A percentile compares a stretch with the other conserved stretches of the same genome.
These are phyloP conservation scores for Diatrype stigma DNA, from an alignment of 2,329 filamentous ascomycete genomes.

Conservation along the genomic window DNA sequence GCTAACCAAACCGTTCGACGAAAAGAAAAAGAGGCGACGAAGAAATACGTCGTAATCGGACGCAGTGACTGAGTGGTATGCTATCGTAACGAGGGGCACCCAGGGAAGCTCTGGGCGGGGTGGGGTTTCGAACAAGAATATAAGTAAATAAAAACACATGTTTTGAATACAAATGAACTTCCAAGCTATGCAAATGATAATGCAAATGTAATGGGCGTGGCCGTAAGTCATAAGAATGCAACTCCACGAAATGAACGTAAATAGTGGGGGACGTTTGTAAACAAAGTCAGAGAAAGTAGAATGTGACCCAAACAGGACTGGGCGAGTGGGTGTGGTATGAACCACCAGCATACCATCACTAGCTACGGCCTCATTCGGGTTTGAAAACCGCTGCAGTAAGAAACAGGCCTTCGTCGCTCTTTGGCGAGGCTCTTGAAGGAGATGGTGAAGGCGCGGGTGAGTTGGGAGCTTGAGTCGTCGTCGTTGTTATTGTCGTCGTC, in stretches of 20 bases:
- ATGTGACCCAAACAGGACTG: too few relatives aligned
- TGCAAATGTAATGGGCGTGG: not conserved
- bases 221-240: not conserved
- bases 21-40: not conserved
- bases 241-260: not conserved
- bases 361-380: slow-evolving; percentile 21
- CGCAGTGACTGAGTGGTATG: not conserved
- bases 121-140: too few relatives aligned
- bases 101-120: too few relatives aligned
- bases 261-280: not conserved
- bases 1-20: not conserved
- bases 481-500: too few relatives aligned
- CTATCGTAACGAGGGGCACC: too few relatives aligned
- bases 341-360: too few relatives aligned
- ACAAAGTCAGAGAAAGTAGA: too few relatives aligned
- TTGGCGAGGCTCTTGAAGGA: slow-evolving; percentile 28
- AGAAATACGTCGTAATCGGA: not conserved
- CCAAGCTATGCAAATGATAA: not conserved
- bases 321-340: too few relatives aligned
- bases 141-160: not conserved
- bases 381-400: slow-evolving; percentile 49
- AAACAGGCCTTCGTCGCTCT: slow-evolving; percentile 33
- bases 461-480: slow-evolving; percentile 25
- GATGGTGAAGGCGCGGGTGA: slow-evolving; percentile 32
- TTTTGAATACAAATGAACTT: not conserved